These are phyloP conservation scores for Ramicandelaber brevisporus DNA, from an alignment of 192 early-diverging fungal species.

Conservation along the genomic window DNA sequence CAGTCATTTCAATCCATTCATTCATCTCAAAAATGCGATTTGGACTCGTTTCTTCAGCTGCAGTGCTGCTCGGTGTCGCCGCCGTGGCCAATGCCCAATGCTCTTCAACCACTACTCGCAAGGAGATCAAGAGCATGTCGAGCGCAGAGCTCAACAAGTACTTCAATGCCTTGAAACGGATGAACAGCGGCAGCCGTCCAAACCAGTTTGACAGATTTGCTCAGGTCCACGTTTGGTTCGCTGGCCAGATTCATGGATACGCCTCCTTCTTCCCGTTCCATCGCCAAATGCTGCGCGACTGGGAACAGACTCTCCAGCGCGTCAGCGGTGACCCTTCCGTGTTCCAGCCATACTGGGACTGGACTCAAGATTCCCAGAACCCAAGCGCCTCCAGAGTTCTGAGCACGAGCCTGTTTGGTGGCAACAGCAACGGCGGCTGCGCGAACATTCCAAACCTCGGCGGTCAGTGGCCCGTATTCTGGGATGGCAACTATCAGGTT, in stretches of 20 bases:
- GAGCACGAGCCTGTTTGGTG: constrained; percentile 7
- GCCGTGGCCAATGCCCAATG: too few species aligned
- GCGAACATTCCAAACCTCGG: too few species aligned
- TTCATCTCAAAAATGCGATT: too few species aligned
- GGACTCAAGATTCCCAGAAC: constrained; percentile 18
- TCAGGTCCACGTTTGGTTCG: constrained; percentile 6
- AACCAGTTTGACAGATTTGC: not conserved
- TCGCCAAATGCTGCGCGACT: constrained; percentile 6
- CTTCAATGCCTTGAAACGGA: constrained; percentile 1
- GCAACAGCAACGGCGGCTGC: constrained; percentile 15
- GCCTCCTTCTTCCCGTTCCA: constrained; percentile 12
- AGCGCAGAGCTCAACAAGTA: not conserved
- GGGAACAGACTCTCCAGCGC: constrained; percentile 6
- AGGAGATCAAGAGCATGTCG: constrained; percentile 2
- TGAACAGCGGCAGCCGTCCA: constrained; percentile 1
- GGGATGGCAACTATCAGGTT: constrained; percentile 17
- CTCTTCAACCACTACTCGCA: too few species aligned
- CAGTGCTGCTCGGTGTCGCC: too few species aligned
- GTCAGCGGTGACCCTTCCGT: constrained; percentile 13
- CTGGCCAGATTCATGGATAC: constrained; percentile 4
- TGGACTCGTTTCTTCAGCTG: too few species aligned
- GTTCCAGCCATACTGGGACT: constrained; percentile 30
- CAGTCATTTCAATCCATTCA: too few species aligned
- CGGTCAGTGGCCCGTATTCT: too few species aligned
- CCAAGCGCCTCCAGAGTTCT: constrained; percentile 15